These are phyloP conservation scores for Xylaria sp. DNA, from an alignment of 2,329 filamentous ascomycete genomes.

Conservation along the genomic window DNA sequence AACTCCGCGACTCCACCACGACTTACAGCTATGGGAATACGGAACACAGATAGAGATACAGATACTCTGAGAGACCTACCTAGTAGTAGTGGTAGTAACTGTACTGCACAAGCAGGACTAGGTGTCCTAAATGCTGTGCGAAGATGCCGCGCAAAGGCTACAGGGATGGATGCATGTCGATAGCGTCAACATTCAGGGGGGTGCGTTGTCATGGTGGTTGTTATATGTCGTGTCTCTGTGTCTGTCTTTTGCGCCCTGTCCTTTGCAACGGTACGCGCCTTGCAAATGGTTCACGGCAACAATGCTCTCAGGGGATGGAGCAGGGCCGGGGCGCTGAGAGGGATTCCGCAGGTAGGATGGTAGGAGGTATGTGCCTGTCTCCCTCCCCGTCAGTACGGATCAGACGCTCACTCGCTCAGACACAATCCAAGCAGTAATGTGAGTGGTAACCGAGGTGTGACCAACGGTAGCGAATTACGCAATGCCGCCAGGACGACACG, in stretches of 20 bases:
- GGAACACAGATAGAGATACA: too few relatives aligned
- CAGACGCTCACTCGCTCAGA: not conserved
- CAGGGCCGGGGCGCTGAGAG: too few relatives aligned
- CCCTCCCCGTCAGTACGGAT: too few relatives aligned
- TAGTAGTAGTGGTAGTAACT: not conserved
- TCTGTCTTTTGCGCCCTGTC: not conserved
- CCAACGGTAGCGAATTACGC: not conserved
- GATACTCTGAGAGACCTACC: too few relatives aligned
- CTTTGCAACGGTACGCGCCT: not conserved
- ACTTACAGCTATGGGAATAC: not conserved
- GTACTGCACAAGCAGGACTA: not conserved
- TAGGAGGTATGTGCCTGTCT: too few relatives aligned
- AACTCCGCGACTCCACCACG: not conserved
- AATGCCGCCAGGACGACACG: not conserved
- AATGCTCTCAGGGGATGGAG: too few relatives aligned
- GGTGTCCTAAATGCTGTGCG: not conserved
- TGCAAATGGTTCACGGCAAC: not conserved
- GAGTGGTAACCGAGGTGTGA: not conserved
- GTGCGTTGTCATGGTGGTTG: slow-evolving; percentile 1
- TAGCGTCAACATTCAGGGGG: not conserved
- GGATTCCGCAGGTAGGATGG: too few relatives aligned
- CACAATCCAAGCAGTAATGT: not conserved
- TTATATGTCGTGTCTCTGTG: not conserved
- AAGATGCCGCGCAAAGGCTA: not conserved
- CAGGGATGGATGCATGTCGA: not conserved